Conservation (phyloP, 2,329 filamentous ascomycete genomes). For the Pseudonectria buxi region DNA sequence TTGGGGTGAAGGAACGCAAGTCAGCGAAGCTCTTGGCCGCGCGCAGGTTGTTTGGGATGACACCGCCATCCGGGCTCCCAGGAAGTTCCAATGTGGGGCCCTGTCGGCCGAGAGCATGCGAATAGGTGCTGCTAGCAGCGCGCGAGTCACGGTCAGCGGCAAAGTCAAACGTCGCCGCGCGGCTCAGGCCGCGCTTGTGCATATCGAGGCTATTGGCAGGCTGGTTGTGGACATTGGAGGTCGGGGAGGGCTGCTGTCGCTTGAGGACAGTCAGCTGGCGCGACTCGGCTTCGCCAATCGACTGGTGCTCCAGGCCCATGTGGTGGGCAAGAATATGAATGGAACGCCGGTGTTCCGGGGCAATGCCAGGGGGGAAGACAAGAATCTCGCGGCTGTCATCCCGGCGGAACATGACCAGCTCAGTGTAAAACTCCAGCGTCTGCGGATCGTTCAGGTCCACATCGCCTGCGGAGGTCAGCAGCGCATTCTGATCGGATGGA, state of each 20-base stretch:
- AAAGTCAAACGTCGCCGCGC: constrained; percentile 96
- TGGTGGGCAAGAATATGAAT: constrained; percentile 94
- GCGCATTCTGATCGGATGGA: constrained; percentile 1
- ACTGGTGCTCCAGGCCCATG: constrained; percentile 86
- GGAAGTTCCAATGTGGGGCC: constrained; percentile 80
- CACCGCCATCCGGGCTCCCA: constrained; percentile 61
- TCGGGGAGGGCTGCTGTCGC: constrained; percentile 45
- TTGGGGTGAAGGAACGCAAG: constrained; percentile 88
- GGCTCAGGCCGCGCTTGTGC: constrained; percentile 77
- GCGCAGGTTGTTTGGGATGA: constrained; percentile 71
- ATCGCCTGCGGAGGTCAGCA: constrained; percentile 40
- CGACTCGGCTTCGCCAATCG: constrained; percentile 79
- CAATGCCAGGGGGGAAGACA: constrained; percentile 74
- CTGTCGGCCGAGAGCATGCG: constrained; percentile 68
- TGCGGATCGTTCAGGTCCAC: constrained; percentile 88
- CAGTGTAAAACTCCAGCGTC: constrained; percentile 82
- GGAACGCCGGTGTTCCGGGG: constrained; percentile 77
- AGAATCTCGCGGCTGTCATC: constrained; percentile 70
- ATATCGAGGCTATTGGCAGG: constrained; percentile 65
- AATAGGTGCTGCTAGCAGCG: constrained; percentile 59
- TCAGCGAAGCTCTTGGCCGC: constrained; percentile 97
- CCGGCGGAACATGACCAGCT: constrained; percentile 82
- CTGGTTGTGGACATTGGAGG: constrained; percentile 48
- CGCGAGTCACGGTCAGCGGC: constrained; percentile 69
- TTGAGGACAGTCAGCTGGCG: constrained; percentile 89